Percentiles rank a stretch among this genome's conserved stretches.
Evolutionary conservation across 2,329 filamentous ascomycete genomes (phyloP).

Genomic region (Juglanconis juglandina): DNA sequence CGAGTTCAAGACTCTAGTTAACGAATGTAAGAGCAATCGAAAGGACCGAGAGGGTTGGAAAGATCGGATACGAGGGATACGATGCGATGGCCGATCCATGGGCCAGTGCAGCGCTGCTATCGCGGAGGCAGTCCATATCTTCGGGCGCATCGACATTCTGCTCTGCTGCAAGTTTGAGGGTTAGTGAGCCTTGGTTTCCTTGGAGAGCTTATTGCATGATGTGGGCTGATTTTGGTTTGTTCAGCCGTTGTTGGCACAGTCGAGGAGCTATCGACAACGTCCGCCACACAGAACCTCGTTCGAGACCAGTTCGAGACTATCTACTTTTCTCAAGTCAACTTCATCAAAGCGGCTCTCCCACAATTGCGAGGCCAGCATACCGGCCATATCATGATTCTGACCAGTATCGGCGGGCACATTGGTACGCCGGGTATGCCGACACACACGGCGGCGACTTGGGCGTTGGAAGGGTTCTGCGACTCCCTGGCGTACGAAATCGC

Average conservation of each 20-base stretch:
- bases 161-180: constrained; percentile 87
- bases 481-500: constrained; percentile 93
- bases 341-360: constrained; percentile 84
- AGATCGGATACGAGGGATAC: constrained; percentile 66
- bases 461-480: constrained; percentile 92
- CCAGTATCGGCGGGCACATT: constrained; percentile 86
- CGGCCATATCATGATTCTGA: constrained; percentile 86
- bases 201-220: neutral
- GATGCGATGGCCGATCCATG: constrained; percentile 60
- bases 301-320: constrained; percentile 91
- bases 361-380: constrained; percentile 74
- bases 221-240: constrained; percentile 15
- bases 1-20: constrained; percentile 77
- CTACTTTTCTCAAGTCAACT: constrained; percentile 94
- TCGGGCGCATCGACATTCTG: constrained; percentile 84
- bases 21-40: constrained; percentile 59
- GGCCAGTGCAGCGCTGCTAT: constrained; percentile 79
- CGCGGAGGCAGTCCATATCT: constrained; percentile 78
- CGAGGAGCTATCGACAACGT: constrained; percentile 77
- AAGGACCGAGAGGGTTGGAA: constrained; percentile 75
- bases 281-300: constrained; percentile 71
- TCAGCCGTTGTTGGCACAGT: constrained; percentile 82
- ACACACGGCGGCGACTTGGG: constrained; percentile 92
- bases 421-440: constrained; percentile 88
- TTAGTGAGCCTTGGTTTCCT: constrained; percentile 31